phyloP scores from a whole-genome alignment of 139 green algal species.

The Closterium sp. region DNA sequence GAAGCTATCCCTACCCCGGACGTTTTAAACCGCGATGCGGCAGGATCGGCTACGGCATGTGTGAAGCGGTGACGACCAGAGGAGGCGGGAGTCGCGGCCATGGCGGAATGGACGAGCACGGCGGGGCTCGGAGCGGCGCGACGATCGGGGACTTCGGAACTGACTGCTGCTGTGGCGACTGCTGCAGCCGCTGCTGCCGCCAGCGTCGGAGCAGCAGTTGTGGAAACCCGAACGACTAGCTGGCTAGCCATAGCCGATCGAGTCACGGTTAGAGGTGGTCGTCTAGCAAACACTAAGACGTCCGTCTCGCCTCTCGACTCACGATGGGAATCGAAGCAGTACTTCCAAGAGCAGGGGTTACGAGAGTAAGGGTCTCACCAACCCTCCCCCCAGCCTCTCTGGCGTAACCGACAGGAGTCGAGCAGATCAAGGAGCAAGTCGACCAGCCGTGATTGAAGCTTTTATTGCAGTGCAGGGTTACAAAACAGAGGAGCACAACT shows the following conservation, averaged over 20 bases:
- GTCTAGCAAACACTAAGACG: neutral
- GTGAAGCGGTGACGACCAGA: neutral
- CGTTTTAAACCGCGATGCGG: neutral
- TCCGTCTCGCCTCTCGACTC: neutral
- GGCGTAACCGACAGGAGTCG: too few relatives aligned
- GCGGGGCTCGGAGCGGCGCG: neutral
- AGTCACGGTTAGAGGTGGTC: neutral
- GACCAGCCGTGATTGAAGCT: too few relatives aligned
- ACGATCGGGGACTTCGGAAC: neutral
- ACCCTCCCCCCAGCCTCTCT: neutral
- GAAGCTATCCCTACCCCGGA: neutral
- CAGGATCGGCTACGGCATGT: neutral
- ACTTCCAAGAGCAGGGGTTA: neutral
- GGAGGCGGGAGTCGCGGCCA: neutral
- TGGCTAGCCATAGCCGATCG: neutral
- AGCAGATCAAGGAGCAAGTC: too few relatives aligned
- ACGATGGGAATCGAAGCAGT: neutral
- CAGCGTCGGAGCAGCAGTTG: neutral
- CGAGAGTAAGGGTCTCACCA: neutral
- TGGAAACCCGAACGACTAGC: neutral
- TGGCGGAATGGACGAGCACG: neutral
- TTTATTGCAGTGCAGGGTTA: too few relatives aligned
- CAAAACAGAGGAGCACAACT: too few relatives aligned
- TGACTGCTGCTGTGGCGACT: conserved; percentile 1
- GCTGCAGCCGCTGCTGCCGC: conserved; percentile 3